Evolutionary conservation across 805 yeast species (phyloP), one percentile per base, ranked within the genome.

Genomic region (Ogataea trehalophila): DNA sequence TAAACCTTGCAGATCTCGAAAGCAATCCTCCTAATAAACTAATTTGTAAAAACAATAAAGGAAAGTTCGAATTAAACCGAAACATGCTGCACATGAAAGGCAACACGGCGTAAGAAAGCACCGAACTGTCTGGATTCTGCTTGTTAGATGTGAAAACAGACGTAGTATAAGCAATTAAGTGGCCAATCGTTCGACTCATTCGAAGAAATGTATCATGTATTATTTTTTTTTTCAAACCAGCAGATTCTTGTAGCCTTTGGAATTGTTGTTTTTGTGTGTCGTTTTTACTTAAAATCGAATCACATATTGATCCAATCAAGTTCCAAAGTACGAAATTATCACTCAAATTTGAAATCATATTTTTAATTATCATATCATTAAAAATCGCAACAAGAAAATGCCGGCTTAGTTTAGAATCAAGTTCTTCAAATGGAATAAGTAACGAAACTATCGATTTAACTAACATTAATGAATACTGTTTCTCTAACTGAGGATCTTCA

Each of bases 301-400:
- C 54, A 36, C 54, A 43, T 14, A 61, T 20, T 7, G 56, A 41
- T 26, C 62, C 63, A 23, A 73, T 53, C 4, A 78, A 59, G 31
- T 72, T 77, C 69, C 80, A 74, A 2, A 79, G 52, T 59, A 75
- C 71, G 62, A 75, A 79, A n/a, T 78, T 78, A 46, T 78, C 79
- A 9, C 74, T 64, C 15, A 78, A 48, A 53, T 75, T 75, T 6
- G 71, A 74, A 5, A 75, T 57, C 1, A 71, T 53, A 47, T 70
- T 76, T 38, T 60, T 60, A 38, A 79, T 45, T 0, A 73, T 64
- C 39, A 77, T 53, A 40, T 76, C 80, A 22, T 70, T 66, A 14
- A 77, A 37, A 5, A 79, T 47, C 1, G 73, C 60, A 4, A 68
- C 54, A 6, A 76, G 46, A 42, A 79, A 71, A 22, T 67, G 59